Evolutionary conservation across 768 basidiomycete species (phyloP).

Genomic region (Amanita thiersii): DNA sequence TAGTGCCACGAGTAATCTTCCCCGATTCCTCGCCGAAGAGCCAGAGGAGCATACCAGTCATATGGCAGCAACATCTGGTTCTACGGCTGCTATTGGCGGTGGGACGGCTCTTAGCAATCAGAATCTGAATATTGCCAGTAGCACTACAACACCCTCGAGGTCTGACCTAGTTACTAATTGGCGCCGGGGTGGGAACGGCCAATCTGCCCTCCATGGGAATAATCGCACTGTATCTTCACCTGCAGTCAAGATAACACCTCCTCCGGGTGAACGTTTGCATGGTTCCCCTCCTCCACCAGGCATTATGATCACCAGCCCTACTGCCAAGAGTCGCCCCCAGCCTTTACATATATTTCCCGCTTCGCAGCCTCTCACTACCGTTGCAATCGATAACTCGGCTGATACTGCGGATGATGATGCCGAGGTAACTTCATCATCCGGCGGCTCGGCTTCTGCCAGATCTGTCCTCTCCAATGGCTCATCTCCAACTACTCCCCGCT

Average conservation of each 20-base stretch:
- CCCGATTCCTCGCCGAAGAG: conserved; percentile 28
- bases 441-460: conserved; percentile 54
- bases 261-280: conserved; percentile 45
- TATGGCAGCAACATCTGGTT: conserved; percentile 36
- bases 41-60: conserved; percentile 13
- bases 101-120: conserved; percentile 60
- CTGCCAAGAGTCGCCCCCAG: conserved; percentile 48
- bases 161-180: conserved; percentile 75
- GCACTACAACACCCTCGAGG: conserved; percentile 51
- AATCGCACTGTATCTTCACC: conserved; percentile 59
- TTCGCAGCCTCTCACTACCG: conserved; percentile 43
- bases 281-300: conserved; percentile 44
- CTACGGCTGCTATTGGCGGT: conserved; percentile 64
- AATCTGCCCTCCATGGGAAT: conserved; percentile 57
- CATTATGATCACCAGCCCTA: conserved; percentile 15
- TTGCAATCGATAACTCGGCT: conserved; percentile 40
- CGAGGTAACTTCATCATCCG: conserved; percentile 49
- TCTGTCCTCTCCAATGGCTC: conserved; percentile 35
- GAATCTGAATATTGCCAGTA: conserved; percentile 29
- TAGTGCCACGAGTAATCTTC: conserved; percentile 30
- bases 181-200: conserved; percentile 68
- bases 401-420: conserved; percentile 40
- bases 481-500: conserved; percentile 74
- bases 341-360: conserved; percentile 55
- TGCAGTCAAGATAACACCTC: conserved; percentile 66